These are phyloP conservation scores for Fonsecaea pugnacius DNA, from an alignment of 2,329 filamentous ascomycete species.

Conservation along the genomic window DNA sequence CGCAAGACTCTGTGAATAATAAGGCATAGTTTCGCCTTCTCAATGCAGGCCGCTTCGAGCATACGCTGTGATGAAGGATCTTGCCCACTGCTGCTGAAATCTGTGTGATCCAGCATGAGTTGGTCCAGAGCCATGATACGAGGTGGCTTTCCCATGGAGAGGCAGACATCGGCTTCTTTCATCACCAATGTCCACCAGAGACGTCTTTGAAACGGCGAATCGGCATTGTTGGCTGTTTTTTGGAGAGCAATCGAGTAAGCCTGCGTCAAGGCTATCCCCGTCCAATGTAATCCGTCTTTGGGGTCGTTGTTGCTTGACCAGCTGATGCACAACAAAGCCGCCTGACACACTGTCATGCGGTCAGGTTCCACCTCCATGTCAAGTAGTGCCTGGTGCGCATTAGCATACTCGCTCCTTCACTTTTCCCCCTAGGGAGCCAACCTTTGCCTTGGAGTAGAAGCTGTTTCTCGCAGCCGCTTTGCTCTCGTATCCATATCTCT, in stretches of 20 bases:
- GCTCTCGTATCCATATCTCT: constrained; percentile 4
- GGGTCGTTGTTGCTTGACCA: constrained; percentile 16
- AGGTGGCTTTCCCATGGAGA: constrained; percentile 13
- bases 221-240: background rate
- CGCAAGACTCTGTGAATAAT: constrained; percentile 9
- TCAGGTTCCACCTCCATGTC: constrained; percentile 4
- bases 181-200: constrained; percentile 17
- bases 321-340: constrained; percentile 6
- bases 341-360: constrained; percentile 1
- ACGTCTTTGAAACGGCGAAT: constrained; percentile 6
- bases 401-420: background rate
- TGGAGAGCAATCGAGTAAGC: constrained; percentile 9
- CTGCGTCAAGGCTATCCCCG: constrained; percentile 10
- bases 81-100: background rate
- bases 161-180: constrained; percentile 15
- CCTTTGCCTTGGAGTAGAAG: constrained; percentile 10
- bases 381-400: background rate
- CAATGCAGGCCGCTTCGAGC: constrained; percentile 5
- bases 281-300: constrained; percentile 11
- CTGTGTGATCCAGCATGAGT: constrained; percentile 5
- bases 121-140: constrained; percentile 4
- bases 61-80: background rate
- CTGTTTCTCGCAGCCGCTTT: constrained; percentile 6
- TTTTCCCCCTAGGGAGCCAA: background rate
- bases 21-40: constrained; percentile 4